Evolutionary conservation across 202 grass and related monocot genomes (phyloP), one percentile per base, ranked within the genome.

Genomic region (Schoenoplectus triqueter): DNA sequence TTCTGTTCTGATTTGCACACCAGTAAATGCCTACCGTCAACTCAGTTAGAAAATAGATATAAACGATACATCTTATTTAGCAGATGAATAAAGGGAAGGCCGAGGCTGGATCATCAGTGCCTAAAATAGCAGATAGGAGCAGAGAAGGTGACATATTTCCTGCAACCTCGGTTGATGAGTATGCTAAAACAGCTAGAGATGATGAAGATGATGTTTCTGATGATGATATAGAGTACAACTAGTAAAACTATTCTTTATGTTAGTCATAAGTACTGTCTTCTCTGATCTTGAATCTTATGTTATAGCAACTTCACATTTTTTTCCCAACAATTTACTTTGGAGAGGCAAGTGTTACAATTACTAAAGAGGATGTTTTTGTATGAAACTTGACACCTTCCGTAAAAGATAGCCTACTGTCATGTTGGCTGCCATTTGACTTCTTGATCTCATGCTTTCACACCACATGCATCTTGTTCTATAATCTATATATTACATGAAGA

Each of bases 71-170:
- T 78, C 54, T 42, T 78, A 59, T 17, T 7, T 72, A 69, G 0
- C 87, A 98, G 95, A 92, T 92, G 92, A 92, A 95, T 84, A 98
- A 93, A 85, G 86, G 75, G 5, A 94, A 83, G 62, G 70, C 55
- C 20, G 88, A 64, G 17, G 89, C 82, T 47, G 83, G 83, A 3
- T 0, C 86, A 0, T 85, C 91, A 7, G 79, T 95, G 44, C 89
- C 92, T 20, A 93, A 92, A 88, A 86, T 95, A 55, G 95, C 81
- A 2, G 91, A 92, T 83, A 90, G 91, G 86, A 92, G 89, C 65
- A 86, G 90, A 74, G 92, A 93, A 77, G 92, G 95, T 1, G 91
- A 95, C 66, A 21, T 93, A 49, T 97, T 93, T 73, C 82, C 91
- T 78, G 85, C 79, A 3, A 81, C 61, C 48, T 92, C 92, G 15